Conservation (phyloP, 179 eudicot genomes). For the Heliamphora pulchella region DNA sequence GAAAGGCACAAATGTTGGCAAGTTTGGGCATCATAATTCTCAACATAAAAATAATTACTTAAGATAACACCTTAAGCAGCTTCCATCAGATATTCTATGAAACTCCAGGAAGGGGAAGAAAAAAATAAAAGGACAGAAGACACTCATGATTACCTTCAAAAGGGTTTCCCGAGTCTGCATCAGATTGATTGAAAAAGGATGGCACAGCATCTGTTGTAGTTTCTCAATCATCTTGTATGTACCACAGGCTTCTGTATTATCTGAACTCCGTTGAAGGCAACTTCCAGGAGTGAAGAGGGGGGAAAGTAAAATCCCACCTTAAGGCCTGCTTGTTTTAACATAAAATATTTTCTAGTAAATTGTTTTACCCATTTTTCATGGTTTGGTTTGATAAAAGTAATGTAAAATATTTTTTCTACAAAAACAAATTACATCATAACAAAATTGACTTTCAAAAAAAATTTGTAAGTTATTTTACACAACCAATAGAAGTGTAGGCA, state of each 20-base stretch:
- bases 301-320: not conserved
- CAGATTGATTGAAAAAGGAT: slow-evolving; percentile 61
- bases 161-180: slow-evolving; percentile 80
- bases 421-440: no score
- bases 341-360: no score
- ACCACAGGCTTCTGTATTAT: slow-evolving; percentile 47
- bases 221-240: slow-evolving; percentile 55
- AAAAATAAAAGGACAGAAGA: not conserved
- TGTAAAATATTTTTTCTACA: no score
- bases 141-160: slow-evolving; percentile 49
- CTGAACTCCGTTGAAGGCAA: slow-evolving; percentile 52
- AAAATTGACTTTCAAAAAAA: no score
- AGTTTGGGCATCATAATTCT: not conserved
- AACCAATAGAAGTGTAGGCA: no score
- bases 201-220: slow-evolving; percentile 55
- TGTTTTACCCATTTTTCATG: no score
- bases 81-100: not conserved
- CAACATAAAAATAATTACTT: slow-evolving; percentile 9
- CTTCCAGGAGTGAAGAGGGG: not conserved
- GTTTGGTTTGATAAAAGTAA: no score
- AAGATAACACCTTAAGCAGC: not conserved
- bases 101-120: not conserved
- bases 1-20: not conserved
- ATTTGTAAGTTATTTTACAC: no score
- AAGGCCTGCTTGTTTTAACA: no score